Evolutionary conservation across 2,329 filamentous ascomycete species (phyloP).

Genomic region (Arthroderma sp.): DNA sequence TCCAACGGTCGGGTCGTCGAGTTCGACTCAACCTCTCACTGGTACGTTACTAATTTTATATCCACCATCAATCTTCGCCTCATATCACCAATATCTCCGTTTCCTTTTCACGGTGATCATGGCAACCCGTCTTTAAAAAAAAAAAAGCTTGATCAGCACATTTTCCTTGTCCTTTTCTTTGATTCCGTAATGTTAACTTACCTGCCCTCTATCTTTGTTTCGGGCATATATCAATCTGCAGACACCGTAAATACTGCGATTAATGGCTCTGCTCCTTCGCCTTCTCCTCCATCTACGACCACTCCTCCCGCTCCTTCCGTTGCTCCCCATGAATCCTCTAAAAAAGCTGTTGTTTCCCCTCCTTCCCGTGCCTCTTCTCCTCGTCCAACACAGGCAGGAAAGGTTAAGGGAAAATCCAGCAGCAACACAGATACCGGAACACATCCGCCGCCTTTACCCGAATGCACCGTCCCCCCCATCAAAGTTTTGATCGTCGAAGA

Average conservation of each 20-base stretch:
- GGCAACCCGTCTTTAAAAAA: too few relatives aligned
- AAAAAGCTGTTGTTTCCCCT: constrained; percentile 31
- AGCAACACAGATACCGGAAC: constrained; percentile 27
- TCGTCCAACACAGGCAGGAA: constrained; percentile 26
- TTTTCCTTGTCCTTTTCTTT: constrained; percentile 21
- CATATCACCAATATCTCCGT: background rate
- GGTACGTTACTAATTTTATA: constrained; percentile 3
- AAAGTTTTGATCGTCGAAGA: constrained; percentile 97
- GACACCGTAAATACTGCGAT: constrained; percentile 29
- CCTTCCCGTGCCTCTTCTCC: constrained; percentile 39
- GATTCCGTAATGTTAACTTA: constrained; percentile 4
- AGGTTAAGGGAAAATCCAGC: constrained; percentile 43
- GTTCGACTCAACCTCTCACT: background rate
- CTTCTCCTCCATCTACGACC: constrained; percentile 39
- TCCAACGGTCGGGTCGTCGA: constrained; percentile 39
- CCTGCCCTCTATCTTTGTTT: background rate
- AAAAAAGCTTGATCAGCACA: constrained; percentile 4
- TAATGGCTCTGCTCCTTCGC: constrained; percentile 19
- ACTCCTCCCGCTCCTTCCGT: constrained; percentile 36
- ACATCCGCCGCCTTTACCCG: constrained; percentile 51
- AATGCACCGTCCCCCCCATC: constrained; percentile 80
- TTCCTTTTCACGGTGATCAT: too few relatives aligned
- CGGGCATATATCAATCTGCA: constrained; percentile 9
- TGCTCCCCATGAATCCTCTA: constrained; percentile 32
- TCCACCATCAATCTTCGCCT: background rate